Percentiles rank a stretch among this genome's conserved stretches.
Conservation (phyloP, 192 early-diverging fungal species). For the Podila epicladia region DNA sequence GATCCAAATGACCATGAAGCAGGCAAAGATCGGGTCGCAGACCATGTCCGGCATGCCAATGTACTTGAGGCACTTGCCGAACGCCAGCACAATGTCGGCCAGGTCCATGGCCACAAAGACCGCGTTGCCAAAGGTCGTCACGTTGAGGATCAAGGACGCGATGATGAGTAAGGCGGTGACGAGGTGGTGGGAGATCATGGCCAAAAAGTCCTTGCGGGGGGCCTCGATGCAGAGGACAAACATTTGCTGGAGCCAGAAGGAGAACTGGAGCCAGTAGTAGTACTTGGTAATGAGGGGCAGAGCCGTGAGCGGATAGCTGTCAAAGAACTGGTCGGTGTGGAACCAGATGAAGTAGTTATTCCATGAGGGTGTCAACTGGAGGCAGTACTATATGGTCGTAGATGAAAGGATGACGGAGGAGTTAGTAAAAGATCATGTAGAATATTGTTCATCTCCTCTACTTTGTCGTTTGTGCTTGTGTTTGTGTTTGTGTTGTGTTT, state of each 20-base stretch:
- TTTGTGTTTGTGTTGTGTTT: too few species aligned
- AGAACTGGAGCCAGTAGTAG: constrained; percentile 79
- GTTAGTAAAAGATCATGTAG: too few species aligned
- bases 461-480: too few species aligned
- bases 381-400: constrained; percentile 22
- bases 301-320: constrained; percentile 71
- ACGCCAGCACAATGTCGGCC: constrained; percentile 78
- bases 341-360: constrained; percentile 64
- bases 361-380: constrained; percentile 42
- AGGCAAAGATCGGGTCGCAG: constrained; percentile 76
- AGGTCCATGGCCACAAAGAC: constrained; percentile 83
- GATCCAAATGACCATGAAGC: constrained; percentile 81
- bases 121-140: constrained; percentile 80
- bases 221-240: constrained; percentile 80
- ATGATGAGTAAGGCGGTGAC: constrained; percentile 76
- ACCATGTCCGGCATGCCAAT: constrained; percentile 63
- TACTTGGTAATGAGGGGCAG: constrained; percentile 69
- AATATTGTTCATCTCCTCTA: too few species aligned
- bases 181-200: constrained; percentile 79
- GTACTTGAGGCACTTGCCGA: constrained; percentile 86
- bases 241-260: constrained; percentile 83
- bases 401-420: too few species aligned
- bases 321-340: constrained; percentile 73
- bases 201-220: constrained; percentile 75
- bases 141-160: constrained; percentile 75